Conservation (phyloP, 345 rosid genomes). For the Erysimum cheiranthoides region DNA sequence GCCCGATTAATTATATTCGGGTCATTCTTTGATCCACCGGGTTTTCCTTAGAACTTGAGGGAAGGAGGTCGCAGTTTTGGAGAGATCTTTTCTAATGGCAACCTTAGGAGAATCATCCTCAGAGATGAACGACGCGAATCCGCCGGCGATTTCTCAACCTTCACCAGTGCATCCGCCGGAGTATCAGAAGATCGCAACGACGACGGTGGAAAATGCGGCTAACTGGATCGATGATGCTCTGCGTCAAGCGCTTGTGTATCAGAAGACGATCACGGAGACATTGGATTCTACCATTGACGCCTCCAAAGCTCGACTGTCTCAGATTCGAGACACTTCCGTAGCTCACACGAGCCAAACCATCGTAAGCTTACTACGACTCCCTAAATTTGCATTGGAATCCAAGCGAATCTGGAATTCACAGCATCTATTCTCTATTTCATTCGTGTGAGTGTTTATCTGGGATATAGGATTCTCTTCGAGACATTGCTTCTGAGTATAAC, state of each 20-base stretch:
- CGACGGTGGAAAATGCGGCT: constrained; percentile 53
- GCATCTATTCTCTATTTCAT: neutral
- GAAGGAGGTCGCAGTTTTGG: neutral
- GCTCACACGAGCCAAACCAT: constrained; percentile 66
- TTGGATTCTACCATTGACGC: constrained; percentile 56
- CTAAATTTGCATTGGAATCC: neutral
- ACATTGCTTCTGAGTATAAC: constrained; percentile 59
- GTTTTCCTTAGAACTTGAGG: constrained; percentile 5
- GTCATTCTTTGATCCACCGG: constrained; percentile 22
- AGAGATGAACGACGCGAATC: constrained; percentile 36
- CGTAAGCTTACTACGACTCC: constrained; percentile 46
- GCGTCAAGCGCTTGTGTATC: constrained; percentile 67
- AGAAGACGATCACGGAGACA: constrained; percentile 53
- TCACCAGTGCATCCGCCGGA: constrained; percentile 17
- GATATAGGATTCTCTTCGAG: constrained; percentile 62
- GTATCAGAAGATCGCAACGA: constrained; percentile 47
- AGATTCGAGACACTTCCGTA: constrained; percentile 65
- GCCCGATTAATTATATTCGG: constrained; percentile 37
- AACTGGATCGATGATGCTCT: constrained; percentile 79
- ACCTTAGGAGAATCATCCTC: constrained; percentile 56
- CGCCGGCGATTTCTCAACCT: constrained; percentile 22
- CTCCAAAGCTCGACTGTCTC: constrained; percentile 60
- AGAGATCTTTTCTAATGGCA: constrained; percentile 51
- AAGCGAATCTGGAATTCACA: constrained; percentile 28
- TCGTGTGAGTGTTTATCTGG: constrained; percentile 15